phyloP scores from a whole-genome alignment of 2,329 filamentous ascomycete genomes.

The Periconia digitata region DNA sequence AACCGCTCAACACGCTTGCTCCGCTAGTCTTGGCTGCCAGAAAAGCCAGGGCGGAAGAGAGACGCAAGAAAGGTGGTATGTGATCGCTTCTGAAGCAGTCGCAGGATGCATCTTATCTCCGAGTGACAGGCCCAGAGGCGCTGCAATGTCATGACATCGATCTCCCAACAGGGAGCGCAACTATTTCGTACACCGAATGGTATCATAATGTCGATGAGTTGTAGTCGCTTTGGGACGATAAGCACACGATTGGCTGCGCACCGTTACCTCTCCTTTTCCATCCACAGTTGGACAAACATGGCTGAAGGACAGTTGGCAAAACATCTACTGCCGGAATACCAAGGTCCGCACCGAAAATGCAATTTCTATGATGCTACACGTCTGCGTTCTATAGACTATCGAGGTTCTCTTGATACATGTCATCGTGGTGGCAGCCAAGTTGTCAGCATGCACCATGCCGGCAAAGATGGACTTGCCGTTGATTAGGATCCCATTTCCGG shows the following conservation, averaged over 20 bases:
- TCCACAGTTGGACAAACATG: neutral
- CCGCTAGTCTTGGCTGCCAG: slow-evolving; percentile 85
- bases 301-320: too few species aligned
- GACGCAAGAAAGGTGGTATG: slow-evolving; percentile 51
- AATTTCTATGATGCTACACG: neutral
- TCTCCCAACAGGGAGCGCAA: slow-evolving; percentile 18
- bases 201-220: slow-evolving; percentile 22
- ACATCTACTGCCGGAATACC: neutral
- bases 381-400: neutral
- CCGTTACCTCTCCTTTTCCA: neutral
- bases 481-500: slow-evolving; percentile 5
- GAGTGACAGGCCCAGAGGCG: slow-evolving; percentile 20
- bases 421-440: neutral
- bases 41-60: slow-evolving; percentile 80
- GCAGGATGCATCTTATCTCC: slow-evolving; percentile 28
- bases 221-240: slow-evolving; percentile 2
- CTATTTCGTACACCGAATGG: slow-evolving; percentile 31
- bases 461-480: neutral
- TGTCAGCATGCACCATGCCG: neutral
- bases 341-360: neutral
- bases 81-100: slow-evolving; percentile 25
- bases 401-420: neutral
- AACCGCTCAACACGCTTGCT: slow-evolving; percentile 68
- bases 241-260: neutral
- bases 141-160: slow-evolving; percentile 20